phyloP scores from a whole-genome alignment of 2,329 filamentous ascomycete species.

The Rutstroemia sp. region DNA sequence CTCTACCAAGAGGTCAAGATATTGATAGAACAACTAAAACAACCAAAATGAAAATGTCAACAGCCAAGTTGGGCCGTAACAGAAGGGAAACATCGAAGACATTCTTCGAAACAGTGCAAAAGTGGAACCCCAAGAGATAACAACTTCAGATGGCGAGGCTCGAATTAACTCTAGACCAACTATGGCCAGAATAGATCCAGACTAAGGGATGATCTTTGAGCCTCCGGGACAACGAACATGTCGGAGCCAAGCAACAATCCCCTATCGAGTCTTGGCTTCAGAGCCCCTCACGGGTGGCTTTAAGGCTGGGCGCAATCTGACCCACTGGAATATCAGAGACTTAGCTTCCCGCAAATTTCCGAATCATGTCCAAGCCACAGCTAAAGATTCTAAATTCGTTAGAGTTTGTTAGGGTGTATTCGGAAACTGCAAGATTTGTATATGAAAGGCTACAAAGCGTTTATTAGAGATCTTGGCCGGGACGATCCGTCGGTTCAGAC shows the following conservation, averaged over 20 bases:
- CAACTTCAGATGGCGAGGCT: neutral
- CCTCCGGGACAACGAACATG: conserved; percentile 1
- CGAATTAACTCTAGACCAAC: neutral
- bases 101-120: conserved; percentile 4
- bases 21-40: conserved; percentile 1
- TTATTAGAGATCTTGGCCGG: neutral
- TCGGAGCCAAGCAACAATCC: conserved; percentile 6
- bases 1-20: conserved; percentile 8
- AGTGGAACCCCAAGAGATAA: neutral
- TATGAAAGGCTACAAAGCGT: neutral
- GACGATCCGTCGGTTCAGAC: neutral
- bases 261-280: conserved; percentile 3
- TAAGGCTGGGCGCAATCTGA: neutral
- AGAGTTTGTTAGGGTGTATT: neutral
- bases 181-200: neutral
- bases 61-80: conserved; percentile 7
- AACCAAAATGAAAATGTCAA: neutral
- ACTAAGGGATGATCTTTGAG: neutral
- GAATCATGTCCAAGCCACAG: neutral
- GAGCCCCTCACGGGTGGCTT: neutral
- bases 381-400: neutral
- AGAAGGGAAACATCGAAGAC: conserved; percentile 6
- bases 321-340: neutral
- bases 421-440: neutral
- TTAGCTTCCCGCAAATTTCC: neutral